Base-by-base conservation (phyloP, 2,329 filamentous ascomycete genomes). In the Beauveria sp. region DNA sequence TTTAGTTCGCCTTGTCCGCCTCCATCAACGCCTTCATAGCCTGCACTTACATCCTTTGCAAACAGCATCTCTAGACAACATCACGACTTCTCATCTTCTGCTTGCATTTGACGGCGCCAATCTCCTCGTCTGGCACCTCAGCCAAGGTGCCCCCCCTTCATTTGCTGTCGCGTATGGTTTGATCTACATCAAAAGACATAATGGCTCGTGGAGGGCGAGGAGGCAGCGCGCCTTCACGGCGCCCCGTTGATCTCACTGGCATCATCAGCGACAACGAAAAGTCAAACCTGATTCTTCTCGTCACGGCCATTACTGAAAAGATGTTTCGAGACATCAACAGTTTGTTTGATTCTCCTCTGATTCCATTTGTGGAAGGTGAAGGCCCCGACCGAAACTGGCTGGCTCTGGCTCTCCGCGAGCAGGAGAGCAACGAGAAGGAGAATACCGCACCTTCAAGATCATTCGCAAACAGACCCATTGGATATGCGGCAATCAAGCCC, bases 261-360 rank as follows among this genome's bases (percentile, higher is more conserved):
- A 68, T 82, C 57, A 70, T 86, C 43, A 80, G 72, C 22, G 51
- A 71, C 5, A 72, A 76, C 2, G 81, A 86, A 67, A 79, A 77
- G 66, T 74, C 74, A 38, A 82, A 86, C 62, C 70, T 87, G 46
- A 72, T 75, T n/a, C 73, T 75, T 3, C 75, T 87, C 14, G 71
- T 84, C 62, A 75, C 70, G 28, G 76, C 77, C 51, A 81, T 85
- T 64, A 81, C 79, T 42, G 83, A 86, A 54, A 75, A 75, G 43
- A 83, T 87, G 75, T 77, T 80, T 61, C 77, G 76, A 57, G 77
- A 83, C 46, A 75, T 86, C 62, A 74, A 70, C 64, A 75, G 77
- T 57, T 76, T 78, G 62, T 86, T 86, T 65, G 81, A 84, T 65
- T 76, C 74, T 6, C 73, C 79, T 24, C 71, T 73, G 18, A 68